Evolutionary conservation across 73 alveolate species (phyloP).

Genomic region (Paramecium bursaria): DNA sequence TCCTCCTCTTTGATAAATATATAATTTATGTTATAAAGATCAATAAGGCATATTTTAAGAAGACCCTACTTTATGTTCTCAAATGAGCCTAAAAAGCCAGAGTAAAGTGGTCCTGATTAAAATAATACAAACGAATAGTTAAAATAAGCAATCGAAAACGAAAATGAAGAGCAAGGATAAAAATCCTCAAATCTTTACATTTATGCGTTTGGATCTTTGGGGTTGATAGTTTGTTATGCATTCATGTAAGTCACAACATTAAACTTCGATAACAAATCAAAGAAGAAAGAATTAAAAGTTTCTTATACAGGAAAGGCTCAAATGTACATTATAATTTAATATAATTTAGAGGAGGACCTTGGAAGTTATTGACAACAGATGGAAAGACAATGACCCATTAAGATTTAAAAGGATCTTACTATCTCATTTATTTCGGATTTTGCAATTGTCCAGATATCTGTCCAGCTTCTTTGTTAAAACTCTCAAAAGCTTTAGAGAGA

Average conservation of each 20-base stretch:
- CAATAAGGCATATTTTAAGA: too few species aligned
- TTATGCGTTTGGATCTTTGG: too few species aligned
- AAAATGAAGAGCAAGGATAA: too few species aligned
- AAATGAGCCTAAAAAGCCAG: too few species aligned
- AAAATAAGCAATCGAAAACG: too few species aligned
- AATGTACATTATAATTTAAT: conserved; percentile 19
- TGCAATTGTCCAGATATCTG: conserved; percentile 93
- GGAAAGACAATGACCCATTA: conserved; percentile 82
- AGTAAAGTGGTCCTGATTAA: too few species aligned
- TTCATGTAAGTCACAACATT: conserved; percentile 38
- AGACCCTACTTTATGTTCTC: too few species aligned
- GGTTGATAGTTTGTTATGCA: too few species aligned
- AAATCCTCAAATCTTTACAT: too few species aligned
- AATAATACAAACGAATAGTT: too few species aligned
- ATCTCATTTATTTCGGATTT: conserved; percentile 88
- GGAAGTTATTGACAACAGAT: conserved; percentile 78
- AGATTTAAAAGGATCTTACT: conserved; percentile 80
- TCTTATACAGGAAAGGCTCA: conserved; percentile 37
- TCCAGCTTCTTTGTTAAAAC: conserved; percentile 82
- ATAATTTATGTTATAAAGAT: too few species aligned
- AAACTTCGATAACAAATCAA: conserved; percentile 22
- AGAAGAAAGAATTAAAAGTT: conserved; percentile 36
- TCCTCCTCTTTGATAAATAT: too few species aligned
- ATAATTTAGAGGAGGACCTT: conserved; percentile 82
- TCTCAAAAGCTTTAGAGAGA: conserved; percentile 71